phyloP scores from a whole-genome alignment of 2,329 filamentous ascomycete genomes.

The Fusarium bactridioides region DNA sequence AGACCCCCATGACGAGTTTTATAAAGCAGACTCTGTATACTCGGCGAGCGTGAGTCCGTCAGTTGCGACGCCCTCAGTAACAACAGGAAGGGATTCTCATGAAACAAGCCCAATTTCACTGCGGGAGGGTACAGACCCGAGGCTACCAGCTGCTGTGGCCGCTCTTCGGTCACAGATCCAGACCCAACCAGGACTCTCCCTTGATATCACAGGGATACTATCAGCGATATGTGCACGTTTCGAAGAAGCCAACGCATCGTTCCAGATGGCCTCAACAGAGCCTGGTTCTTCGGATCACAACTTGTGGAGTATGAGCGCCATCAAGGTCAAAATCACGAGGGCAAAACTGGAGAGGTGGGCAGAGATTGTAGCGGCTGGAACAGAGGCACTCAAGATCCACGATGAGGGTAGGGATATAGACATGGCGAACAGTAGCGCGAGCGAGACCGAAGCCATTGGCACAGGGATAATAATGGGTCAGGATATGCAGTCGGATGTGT shows the following conservation, averaged over 20 bases:
- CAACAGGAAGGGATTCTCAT: constrained; percentile 22
- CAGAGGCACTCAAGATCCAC: constrained; percentile 35
- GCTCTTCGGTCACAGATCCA: constrained; percentile 52
- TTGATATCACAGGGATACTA: constrained; percentile 56
- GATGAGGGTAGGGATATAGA: background rate
- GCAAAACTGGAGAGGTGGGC: constrained; percentile 58
- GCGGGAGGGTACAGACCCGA: constrained; percentile 47
- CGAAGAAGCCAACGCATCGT: constrained; percentile 52
- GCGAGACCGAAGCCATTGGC: no score
- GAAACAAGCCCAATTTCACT: constrained; percentile 34
- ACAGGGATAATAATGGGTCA: no score
- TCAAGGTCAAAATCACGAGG: constrained; percentile 56
- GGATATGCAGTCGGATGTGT: no score
- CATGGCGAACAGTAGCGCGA: no score
- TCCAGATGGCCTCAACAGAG: constrained; percentile 45
- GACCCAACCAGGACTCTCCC: constrained; percentile 53
- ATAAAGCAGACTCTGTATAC: constrained; percentile 37
- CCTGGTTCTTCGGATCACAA: constrained; percentile 52
- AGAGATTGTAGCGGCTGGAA: constrained; percentile 53
- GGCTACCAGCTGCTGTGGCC: constrained; percentile 51
- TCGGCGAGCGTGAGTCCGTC: constrained; percentile 14
- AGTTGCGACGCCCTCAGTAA: background rate
- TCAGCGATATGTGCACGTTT: constrained; percentile 52
- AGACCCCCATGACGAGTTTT: constrained; percentile 25
- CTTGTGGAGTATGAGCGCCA: constrained; percentile 57